Evolutionary conservation across 2,329 filamentous ascomycete genomes (phyloP).

Genomic region (Aspergillus jensenii): DNA sequence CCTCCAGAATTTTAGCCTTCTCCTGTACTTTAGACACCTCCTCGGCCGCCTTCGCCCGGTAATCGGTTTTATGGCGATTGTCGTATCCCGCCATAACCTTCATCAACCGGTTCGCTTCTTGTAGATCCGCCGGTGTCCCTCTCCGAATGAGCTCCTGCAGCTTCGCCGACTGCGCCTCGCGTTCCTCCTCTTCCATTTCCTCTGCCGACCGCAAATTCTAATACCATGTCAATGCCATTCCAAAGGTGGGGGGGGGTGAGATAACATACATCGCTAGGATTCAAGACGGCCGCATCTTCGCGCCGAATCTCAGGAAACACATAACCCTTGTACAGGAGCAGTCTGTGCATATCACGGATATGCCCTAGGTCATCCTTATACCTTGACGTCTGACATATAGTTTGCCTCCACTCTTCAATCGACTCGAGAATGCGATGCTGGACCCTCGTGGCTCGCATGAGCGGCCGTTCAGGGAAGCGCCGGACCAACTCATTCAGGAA

Average conservation of each 20-base stretch:
- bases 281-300: slow-evolving; percentile 94
- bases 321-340: slow-evolving; percentile 96
- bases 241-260: neutral
- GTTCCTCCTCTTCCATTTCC: slow-evolving; percentile 98
- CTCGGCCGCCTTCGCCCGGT: slow-evolving; percentile 93
- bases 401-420: slow-evolving; percentile 97
- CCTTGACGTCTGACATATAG: slow-evolving; percentile 95
- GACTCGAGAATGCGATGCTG: slow-evolving; percentile 91
- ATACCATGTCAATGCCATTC: slow-evolving; percentile 21
- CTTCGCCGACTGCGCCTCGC: slow-evolving; percentile 94
- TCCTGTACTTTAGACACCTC: slow-evolving; percentile 94
- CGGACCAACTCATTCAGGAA: slow-evolving; percentile 98
- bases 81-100: slow-evolving; percentile 99
- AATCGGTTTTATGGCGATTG: slow-evolving; percentile 93
- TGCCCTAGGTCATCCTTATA: slow-evolving; percentile 98
- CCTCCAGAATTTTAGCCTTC: slow-evolving; percentile 87
- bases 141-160: slow-evolving; percentile 93
- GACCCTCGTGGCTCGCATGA: slow-evolving; percentile 79
- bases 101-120: slow-evolving; percentile 97
- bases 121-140: slow-evolving; percentile 86
- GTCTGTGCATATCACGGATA: slow-evolving; percentile 94
- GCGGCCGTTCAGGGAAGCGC: slow-evolving; percentile 90
- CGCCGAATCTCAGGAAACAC: slow-evolving; percentile 87
- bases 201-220: slow-evolving; percentile 94
- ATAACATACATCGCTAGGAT: slow-evolving; percentile 84